Evolutionary conservation across 2,329 filamentous ascomycete species (phyloP).

Genomic region (Aspergillus intermedius): DNA sequence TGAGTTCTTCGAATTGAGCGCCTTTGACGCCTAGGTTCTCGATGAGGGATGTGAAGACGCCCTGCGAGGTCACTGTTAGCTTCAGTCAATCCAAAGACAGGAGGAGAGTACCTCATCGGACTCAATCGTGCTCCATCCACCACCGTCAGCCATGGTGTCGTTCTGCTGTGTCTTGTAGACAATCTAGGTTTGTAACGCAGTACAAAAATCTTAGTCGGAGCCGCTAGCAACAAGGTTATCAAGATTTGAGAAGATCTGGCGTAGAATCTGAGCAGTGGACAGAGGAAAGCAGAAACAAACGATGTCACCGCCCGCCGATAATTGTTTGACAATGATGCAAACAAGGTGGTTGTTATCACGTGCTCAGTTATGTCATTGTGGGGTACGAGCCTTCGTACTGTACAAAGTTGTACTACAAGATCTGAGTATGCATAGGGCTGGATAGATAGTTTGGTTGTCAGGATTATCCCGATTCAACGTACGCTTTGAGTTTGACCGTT

Average conservation of each 20-base stretch:
- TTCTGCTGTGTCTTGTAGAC: too few relatives aligned
- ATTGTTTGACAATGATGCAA: slow-evolving; percentile 1
- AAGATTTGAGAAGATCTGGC: too few relatives aligned
- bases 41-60: slow-evolving; percentile 95
- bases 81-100: slow-evolving; percentile 2
- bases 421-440: too few relatives aligned
- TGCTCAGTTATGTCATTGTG: not conserved
- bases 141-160: slow-evolving; percentile 55
- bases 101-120: slow-evolving; percentile 69
- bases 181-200: too few relatives aligned
- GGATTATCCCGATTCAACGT: too few relatives aligned
- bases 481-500: too few relatives aligned
- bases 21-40: slow-evolving; percentile 85
- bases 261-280: slow-evolving; percentile 19
- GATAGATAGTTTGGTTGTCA: too few relatives aligned
- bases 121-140: slow-evolving; percentile 95
- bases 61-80: slow-evolving; percentile 43
- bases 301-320: slow-evolving; percentile 1
- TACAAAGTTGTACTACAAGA: too few relatives aligned
- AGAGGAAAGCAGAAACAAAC: slow-evolving; percentile 6
- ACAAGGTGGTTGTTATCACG: not conserved
- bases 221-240: too few relatives aligned
- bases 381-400: not conserved
- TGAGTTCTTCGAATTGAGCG: slow-evolving; percentile 94
- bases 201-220: too few relatives aligned